These are phyloP conservation scores for Arthrinium puccinioides DNA, from an alignment of 2,329 filamentous ascomycete species.

Conservation along the genomic window DNA sequence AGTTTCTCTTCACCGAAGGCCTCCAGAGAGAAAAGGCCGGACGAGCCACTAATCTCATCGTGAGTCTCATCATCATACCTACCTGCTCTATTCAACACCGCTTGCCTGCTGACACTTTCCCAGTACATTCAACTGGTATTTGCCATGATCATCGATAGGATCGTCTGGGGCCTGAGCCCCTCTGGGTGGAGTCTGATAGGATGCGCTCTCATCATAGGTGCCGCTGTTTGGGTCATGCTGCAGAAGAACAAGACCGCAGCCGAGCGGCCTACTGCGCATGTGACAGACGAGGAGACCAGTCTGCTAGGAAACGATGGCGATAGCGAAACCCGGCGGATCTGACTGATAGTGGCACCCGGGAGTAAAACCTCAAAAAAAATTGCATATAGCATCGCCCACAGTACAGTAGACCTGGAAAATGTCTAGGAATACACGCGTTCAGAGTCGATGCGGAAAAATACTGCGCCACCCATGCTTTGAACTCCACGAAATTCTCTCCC, in stretches of 20 bases:
- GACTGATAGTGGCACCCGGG: no score
- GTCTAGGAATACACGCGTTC: no score
- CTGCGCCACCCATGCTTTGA: no score
- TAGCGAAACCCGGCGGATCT: no score
- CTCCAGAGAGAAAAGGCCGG: constrained; percentile 58
- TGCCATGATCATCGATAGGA: constrained; percentile 9
- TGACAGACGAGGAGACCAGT: constrained; percentile 28
- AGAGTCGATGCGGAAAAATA: no score
- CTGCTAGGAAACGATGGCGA: no score
- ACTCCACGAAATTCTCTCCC: no score
- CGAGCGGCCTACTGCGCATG: constrained; percentile 9
- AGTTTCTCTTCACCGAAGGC: constrained; percentile 69
- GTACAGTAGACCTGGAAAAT: no score
- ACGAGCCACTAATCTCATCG: constrained; percentile 27
- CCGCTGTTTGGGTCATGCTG: constrained; percentile 33
- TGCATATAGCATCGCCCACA: no score
- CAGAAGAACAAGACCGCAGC: constrained; percentile 27
- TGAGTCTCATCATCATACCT: constrained; percentile 9
- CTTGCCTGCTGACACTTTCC: not conserved
- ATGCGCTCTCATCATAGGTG: constrained; percentile 31
- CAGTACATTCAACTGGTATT: constrained; percentile 25
- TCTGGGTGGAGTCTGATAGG: constrained; percentile 29
- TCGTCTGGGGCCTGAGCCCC: constrained; percentile 35
- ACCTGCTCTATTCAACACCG: not conserved
- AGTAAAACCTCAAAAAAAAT: no score